Evolutionary conservation across 495 filamentous ascomycete genomes (phyloP).

Genomic region (Stereocaulon alpinum): DNA sequence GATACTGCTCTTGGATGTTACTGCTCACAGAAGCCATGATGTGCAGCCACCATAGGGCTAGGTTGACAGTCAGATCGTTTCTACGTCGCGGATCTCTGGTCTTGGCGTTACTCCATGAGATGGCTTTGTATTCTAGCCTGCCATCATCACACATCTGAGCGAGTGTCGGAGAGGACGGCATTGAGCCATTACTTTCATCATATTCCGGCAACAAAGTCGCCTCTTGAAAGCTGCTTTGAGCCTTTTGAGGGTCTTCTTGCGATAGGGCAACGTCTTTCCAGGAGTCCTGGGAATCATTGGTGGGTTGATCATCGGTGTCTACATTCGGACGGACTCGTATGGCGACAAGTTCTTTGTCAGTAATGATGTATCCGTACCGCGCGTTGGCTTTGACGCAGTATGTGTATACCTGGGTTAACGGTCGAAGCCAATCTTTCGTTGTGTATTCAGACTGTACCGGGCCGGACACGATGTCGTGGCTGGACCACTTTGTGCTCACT

Average conservation of each 20-base stretch:
- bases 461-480: not conserved
- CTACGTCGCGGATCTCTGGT: not conserved
- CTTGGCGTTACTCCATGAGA: not conserved
- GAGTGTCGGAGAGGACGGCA: not conserved
- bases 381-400: conserved; percentile 13
- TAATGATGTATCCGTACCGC: conserved; percentile 18
- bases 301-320: not conserved
- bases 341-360: conserved; percentile 12
- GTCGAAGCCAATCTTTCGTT: not conserved
- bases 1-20: not conserved
- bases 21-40: not conserved
- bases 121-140: not conserved
- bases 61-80: not conserved
- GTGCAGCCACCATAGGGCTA: conserved; percentile 1
- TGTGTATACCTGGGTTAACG: conserved; percentile 11
- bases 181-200: not conserved
- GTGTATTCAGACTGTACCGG: not conserved
- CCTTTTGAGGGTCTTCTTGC: not conserved
- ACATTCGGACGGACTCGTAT: not conserved
- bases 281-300: not conserved
- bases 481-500: conserved; percentile 10
- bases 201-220: not conserved
- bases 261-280: not conserved
- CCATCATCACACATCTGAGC: not conserved
- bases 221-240: not conserved